Conservation (phyloP, 192 early-diverging fungal genomes). For the Backusella macrospora region DNA sequence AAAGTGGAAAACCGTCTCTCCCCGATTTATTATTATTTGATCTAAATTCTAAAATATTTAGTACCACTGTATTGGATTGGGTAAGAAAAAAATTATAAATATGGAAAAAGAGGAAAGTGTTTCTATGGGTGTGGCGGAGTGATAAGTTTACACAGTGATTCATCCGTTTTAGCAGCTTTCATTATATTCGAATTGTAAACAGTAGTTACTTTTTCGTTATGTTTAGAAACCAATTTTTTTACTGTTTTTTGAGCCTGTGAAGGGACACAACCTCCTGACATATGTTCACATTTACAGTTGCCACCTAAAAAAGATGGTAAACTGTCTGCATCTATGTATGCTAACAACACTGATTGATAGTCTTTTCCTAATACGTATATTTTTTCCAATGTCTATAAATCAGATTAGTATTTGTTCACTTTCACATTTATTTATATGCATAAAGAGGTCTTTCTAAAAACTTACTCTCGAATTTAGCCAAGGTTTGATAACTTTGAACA, state of each 20-base stretch:
- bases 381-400: conserved; percentile 51
- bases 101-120: neutral
- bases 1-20: neutral
- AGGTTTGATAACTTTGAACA: conserved; percentile 70
- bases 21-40: conserved; percentile 6
- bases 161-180: conserved; percentile 9
- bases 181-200: conserved; percentile 23
- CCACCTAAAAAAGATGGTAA: conserved; percentile 72
- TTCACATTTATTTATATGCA: neutral
- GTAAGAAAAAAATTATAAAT: neutral
- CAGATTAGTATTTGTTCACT: neutral
- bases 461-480: conserved; percentile 71
- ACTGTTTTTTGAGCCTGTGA: neutral
- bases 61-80: neutral
- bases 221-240: neutral
- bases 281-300: conserved; percentile 68
- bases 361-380: conserved; percentile 67
- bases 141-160: neutral
- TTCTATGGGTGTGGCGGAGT: neutral
- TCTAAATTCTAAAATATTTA: neutral
- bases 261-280: conserved; percentile 62
- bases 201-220: conserved; percentile 8
- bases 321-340: conserved; percentile 66
- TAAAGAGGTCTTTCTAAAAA: neutral
- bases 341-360: conserved; percentile 55